These are phyloP conservation scores for Rubia balearica DNA, from an alignment of 305 asterid species.

Conservation along the genomic window DNA sequence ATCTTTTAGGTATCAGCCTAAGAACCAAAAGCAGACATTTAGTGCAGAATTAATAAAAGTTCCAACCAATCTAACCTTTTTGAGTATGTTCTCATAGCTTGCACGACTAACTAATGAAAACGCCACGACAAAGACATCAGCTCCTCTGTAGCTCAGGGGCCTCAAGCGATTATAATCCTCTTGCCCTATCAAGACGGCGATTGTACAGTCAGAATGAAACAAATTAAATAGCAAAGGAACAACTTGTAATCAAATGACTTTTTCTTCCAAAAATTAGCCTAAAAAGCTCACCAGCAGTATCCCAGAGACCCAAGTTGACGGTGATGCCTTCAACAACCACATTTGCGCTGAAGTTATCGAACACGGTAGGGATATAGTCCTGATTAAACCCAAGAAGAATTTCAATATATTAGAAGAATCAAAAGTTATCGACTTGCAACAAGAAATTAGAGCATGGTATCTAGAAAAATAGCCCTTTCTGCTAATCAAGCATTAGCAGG, in stretches of 20 bases:
- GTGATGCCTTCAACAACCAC: conserved; percentile 92
- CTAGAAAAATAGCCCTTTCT: background rate
- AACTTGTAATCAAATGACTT: background rate
- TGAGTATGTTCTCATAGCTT: conserved; percentile 81
- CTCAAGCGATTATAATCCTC: conserved; percentile 92
- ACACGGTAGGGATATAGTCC: conserved; percentile 92
- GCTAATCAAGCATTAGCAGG: conserved; percentile 5
- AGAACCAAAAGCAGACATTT: background rate
- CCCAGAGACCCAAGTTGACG: conserved; percentile 97
- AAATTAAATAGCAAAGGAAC: background rate
- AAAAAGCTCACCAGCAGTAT: conserved; percentile 73
- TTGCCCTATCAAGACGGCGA: conserved; percentile 50
- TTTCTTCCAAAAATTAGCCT: conserved; percentile 5
- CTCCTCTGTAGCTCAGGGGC: conserved; percentile 97
- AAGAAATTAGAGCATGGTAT: background rate
- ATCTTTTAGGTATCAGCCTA: conserved; percentile 19
- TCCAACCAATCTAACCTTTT: conserved; percentile 51
- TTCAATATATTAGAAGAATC: conserved; percentile 7
- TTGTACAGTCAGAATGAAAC: conserved; percentile 15
- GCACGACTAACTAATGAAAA: conserved; percentile 93
- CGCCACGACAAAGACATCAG: conserved; percentile 82
- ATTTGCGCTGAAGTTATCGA: conserved; percentile 97
- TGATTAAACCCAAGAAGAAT: conserved; percentile 26
- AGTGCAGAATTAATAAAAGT: conserved; percentile 12
- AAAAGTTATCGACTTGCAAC: background rate